Evolutionary conservation across 176 grass and related monocot genomes (phyloP), one percentile per base, ranked within the genome.

Genomic region (Eleusine indica): DNA sequence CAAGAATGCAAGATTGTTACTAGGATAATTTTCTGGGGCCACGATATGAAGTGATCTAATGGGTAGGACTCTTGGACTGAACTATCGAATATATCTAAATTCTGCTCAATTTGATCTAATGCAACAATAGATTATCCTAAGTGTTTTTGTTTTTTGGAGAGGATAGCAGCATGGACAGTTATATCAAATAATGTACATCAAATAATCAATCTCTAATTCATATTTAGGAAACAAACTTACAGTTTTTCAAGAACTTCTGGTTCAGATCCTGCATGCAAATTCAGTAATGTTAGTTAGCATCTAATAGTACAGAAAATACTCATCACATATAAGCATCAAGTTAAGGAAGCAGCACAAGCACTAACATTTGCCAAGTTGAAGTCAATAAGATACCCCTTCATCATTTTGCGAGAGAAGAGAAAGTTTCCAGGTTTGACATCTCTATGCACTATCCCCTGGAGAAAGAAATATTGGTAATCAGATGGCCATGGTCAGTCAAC

Each of bases 351-450:
- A 84, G 32, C 18, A 71, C 21, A 74, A 2, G 28, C 14, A 90
- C 96, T 90, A 78, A 99, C 96, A 89, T 73, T 90, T 86, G 96
- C 96, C 63, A 96, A 84, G 85, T 99, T 99, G 63, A 99, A 99
- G 83, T 99, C 96, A 89, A 98, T 92, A 51, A 98, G 93, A 87
- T 92, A 95, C 28, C 96, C 96, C 70, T 68, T 98, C 25, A 69
- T 70, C 25, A 70, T 77, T 66, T 91, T 86, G 11, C 96, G 87
- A 76, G 91, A 96, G 87, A 93, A 99, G 30, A 99, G 93, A 37
- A 99, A 99, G 37, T 99, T 99, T 69, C 96, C 96, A 79, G 96
- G 96, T 82, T 99, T 99, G 39, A 99, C 83, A 87, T 99, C 96
- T 72, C 93, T 92, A 76, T 99, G 96, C 44, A 88, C 85, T 57